Evolutionary conservation across 2,329 filamentous ascomycete species (phyloP).

Genomic region (Dothideomycetes sp.): DNA sequence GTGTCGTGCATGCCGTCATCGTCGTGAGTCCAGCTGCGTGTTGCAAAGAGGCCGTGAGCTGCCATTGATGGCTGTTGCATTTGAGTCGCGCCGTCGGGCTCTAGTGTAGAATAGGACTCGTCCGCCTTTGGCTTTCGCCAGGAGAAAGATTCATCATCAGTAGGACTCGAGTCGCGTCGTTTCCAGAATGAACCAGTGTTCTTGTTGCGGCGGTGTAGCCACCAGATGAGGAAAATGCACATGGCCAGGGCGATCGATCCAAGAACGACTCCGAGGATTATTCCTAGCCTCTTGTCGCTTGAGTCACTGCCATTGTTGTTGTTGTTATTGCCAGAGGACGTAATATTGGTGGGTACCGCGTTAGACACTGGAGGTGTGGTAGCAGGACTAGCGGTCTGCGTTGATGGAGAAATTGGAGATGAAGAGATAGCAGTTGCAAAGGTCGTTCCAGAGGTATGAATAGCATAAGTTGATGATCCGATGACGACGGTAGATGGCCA

Average conservation of each 20-base stretch:
- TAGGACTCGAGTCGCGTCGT: constrained; percentile 6
- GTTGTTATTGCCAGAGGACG: neutral
- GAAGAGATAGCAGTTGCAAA: constrained; percentile 6
- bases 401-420: neutral
- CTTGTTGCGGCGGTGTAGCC: constrained; percentile 15
- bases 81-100: constrained; percentile 3
- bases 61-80: constrained; percentile 5
- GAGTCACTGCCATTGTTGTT: neutral
- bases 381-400: constrained; percentile 11
- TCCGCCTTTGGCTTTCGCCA: constrained; percentile 2
- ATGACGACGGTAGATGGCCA: constrained; percentile 17
- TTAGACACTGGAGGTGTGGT: constrained; percentile 8
- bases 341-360: neutral
- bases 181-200: constrained; percentile 13
- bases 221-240: constrained; percentile 15
- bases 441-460: constrained; percentile 6
- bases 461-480: constrained; percentile 16
- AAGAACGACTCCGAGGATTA: constrained; percentile 18
- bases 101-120: constrained; percentile 2
- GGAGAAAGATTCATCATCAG: neutral
- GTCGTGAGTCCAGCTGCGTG: neutral
- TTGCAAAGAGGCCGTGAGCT: neutral
- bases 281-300: constrained; percentile 15
- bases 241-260: constrained; percentile 16
- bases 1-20: constrained; percentile 1